Evolutionary conservation across 2,329 filamentous ascomycete species (phyloP).

Genomic region (Fusarium sp.): DNA sequence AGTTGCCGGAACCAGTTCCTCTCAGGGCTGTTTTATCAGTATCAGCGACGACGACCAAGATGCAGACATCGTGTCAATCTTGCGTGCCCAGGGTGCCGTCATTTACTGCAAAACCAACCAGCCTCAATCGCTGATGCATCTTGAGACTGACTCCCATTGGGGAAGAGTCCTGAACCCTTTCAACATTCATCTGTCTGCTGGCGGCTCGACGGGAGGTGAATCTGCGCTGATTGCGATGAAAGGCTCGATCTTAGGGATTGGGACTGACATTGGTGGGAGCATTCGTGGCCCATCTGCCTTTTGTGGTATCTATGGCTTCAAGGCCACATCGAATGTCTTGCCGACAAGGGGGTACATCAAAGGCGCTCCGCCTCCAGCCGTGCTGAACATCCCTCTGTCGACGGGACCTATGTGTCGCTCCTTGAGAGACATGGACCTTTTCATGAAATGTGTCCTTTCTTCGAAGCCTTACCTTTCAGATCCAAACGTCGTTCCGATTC

Average conservation of each 20-base stretch:
- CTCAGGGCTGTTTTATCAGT: conserved; percentile 15
- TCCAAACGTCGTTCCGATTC: conserved; percentile 42
- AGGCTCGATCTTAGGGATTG: conserved; percentile 26
- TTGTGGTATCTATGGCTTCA: conserved; percentile 22
- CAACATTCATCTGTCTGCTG: conserved; percentile 66
- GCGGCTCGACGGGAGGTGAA: conserved; percentile 69
- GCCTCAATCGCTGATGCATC: conserved; percentile 58
- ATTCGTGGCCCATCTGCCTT: conserved; percentile 18
- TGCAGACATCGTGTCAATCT: conserved; percentile 58
- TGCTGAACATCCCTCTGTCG: conserved; percentile 42
- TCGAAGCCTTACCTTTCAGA: conserved; percentile 37
- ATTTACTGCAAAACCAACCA: conserved; percentile 75
- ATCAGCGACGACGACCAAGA: conserved; percentile 22
- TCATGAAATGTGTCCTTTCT: conserved; percentile 23
- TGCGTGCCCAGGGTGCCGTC: conserved; percentile 69
- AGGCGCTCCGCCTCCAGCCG: conserved; percentile 42
- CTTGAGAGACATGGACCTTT: conserved; percentile 37
- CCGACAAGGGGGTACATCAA: conserved; percentile 25
- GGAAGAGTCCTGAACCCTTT: conserved; percentile 69
- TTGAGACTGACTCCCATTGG: conserved; percentile 66
- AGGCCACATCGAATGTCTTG: conserved; percentile 2
- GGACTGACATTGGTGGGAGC: conserved; percentile 14
- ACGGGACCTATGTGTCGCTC: conserved; percentile 38
- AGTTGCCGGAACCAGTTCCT: conserved; percentile 12
- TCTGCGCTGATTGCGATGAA: conserved; percentile 47